phyloP scores from a whole-genome alignment of 192 early-diverging fungal genomes.

The Gonapodya sp. region DNA sequence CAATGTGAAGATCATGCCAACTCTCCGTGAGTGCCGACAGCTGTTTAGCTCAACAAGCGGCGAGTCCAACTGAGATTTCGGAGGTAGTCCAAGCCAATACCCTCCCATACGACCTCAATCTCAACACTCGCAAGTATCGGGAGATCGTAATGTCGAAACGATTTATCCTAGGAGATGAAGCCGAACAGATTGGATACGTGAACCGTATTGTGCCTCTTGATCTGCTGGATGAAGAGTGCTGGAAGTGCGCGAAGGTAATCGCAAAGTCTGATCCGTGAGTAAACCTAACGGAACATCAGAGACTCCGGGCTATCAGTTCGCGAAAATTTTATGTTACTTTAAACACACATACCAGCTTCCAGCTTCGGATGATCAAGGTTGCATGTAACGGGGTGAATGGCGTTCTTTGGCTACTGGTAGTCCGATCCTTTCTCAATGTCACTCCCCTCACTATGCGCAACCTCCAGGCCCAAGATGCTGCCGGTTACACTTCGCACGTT shows the following conservation, averaged over 20 bases:
- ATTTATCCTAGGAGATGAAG: background rate
- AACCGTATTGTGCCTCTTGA: background rate
- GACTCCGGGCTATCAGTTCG: background rate
- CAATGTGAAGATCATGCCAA: conserved; percentile 1
- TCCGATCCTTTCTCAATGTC: background rate
- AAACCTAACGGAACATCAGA: background rate
- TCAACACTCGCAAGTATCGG: background rate
- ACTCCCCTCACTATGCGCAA: background rate
- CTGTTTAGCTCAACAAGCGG: too few species aligned
- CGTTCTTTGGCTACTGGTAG: background rate
- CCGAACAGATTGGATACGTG: background rate
- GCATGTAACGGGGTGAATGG: background rate
- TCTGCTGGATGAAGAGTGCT: background rate
- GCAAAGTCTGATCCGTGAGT: background rate
- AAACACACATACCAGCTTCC: conserved; percentile 1
- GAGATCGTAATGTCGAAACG: background rate
- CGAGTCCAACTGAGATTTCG: too few species aligned
- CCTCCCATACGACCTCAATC: conserved; percentile 6
- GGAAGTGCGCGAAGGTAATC: background rate
- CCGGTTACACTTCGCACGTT: background rate
- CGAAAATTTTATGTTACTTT: background rate
- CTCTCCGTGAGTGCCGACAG: background rate
- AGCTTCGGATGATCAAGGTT: background rate
- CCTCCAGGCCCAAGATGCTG: background rate
- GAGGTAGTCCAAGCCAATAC: background rate